Percentiles rank a stretch among this genome's conserved stretches.
Conservation (phyloP, 805 yeast species). For the Metschnikowia sp. region DNA sequence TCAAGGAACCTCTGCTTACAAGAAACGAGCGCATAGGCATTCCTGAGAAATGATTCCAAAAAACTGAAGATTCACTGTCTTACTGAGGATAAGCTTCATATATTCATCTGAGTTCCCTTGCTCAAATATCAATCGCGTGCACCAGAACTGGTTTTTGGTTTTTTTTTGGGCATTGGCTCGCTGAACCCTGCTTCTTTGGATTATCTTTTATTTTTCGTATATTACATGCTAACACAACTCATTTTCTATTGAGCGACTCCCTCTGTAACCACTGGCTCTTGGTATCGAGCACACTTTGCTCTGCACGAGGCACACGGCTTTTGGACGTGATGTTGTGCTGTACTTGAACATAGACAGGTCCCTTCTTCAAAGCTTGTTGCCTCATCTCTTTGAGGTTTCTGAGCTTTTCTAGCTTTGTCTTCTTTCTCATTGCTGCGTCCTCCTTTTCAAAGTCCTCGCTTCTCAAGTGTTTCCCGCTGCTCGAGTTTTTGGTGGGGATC, state of each 20-base stretch:
- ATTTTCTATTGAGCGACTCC: constrained; percentile 35
- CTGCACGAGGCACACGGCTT: constrained; percentile 36
- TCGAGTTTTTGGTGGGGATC: constrained; percentile 3
- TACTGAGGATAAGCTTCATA: no score
- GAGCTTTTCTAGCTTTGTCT: constrained; percentile 33
- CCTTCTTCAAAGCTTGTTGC: constrained; percentile 30
- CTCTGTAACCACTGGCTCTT: constrained; percentile 41
- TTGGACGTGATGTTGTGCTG: constrained; percentile 21
- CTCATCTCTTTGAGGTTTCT: constrained; percentile 24
- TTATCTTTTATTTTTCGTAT: background rate
- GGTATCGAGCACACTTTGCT: constrained; percentile 27
- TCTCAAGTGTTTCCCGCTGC: constrained; percentile 28
- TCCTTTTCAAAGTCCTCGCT: constrained; percentile 33
- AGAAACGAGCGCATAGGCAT: constrained; percentile 17
- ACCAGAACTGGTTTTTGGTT: no score
- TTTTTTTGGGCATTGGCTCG: no score
- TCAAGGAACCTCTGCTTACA: constrained; percentile 16
- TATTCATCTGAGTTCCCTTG: no score
- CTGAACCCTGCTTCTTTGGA: background rate
- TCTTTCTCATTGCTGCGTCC: constrained; percentile 26
- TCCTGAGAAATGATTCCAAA: background rate
- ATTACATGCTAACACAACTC: background rate
- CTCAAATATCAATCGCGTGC: no score
- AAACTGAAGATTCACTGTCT: no score
- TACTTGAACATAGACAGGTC: constrained; percentile 40